Evolutionary conservation across 2,329 filamentous ascomycete genomes (phyloP), one percentile per base, ranked within the genome.

Genomic region (Hortaea werneckii): DNA sequence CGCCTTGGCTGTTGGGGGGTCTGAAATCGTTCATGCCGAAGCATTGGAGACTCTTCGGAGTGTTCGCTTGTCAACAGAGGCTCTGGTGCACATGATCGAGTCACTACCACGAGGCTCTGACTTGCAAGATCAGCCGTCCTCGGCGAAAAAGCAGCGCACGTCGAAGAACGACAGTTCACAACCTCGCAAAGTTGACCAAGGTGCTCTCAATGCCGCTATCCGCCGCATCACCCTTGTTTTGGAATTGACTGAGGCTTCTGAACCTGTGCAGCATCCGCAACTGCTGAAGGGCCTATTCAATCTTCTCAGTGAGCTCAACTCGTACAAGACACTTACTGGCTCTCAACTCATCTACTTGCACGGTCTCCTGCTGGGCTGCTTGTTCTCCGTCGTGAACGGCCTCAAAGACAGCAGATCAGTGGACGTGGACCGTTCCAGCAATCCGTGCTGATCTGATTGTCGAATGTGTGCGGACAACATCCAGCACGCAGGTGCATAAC

Each of bases 401-500:
- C 82, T 85, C 58, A 85, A 85, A 65, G 59, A 55, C 44, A 50
- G 46, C 6, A 42, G 56, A 51, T 56, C 61, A 41, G 56, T 62
- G 5, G 62, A 69, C 47, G 82, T 94, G 46, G 87, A 94, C 62
- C 79, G 80, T 40, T 83, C 85, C 85, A 2, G 82, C 81, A 34
- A 84, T 95, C 35, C 82, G 94, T 47, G 86, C 87, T 3, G 92
- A 98, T 63, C 69, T 96, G 40, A 80, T 98, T 45, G 88, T 96
- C 41, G 89, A 94, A 60, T 95, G 89, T 68, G 85, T 98, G 39
- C 85, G 94, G 59, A 89, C 87, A 50, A 94, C 89, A 0, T 80
- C 86, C 27, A 95, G 85, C 63, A 88, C 89, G 0, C 87, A 95
- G 52, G 88, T 98, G 5, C 94, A 96, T 62, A 95, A 94, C 60